phyloP scores from a whole-genome alignment of 495 filamentous ascomycete species.

The Annulohypoxylon maeteangense region DNA sequence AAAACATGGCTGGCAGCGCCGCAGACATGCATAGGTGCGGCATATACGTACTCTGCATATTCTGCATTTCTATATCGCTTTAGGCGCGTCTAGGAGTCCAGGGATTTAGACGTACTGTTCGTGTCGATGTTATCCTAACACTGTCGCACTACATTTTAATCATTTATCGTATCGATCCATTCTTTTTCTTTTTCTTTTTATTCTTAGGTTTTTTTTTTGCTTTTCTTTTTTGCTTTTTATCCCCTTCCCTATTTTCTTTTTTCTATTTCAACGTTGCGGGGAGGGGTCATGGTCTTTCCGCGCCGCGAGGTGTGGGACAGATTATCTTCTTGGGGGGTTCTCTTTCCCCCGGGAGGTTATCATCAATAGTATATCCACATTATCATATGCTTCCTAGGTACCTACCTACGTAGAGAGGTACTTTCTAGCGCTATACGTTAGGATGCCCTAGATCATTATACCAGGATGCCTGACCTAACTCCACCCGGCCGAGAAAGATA shows the following conservation, averaged over 20 bases:
- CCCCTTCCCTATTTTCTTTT: not conserved
- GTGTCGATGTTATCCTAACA: slow-evolving; percentile 26
- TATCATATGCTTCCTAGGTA: not conserved
- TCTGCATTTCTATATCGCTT: not conserved
- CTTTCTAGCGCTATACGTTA: not conserved
- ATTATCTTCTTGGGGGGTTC: slow-evolving; percentile 32
- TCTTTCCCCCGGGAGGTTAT: not conserved
- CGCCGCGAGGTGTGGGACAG: slow-evolving; percentile 17
- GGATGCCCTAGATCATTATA: not conserved
- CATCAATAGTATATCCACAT: not conserved
- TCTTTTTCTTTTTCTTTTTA: not conserved
- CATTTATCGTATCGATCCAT: slow-evolving; percentile 4
- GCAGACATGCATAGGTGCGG: slow-evolving; percentile 18
- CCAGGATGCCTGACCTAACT: slow-evolving; percentile 13
- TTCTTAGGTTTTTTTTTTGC: not conserved
- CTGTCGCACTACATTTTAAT: slow-evolving; percentile 20
- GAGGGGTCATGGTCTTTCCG: slow-evolving; percentile 20
- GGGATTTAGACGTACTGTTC: not conserved
- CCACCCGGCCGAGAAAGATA: not conserved
- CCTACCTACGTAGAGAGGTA: too few relatives aligned
- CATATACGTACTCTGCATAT: slow-evolving; percentile 15
- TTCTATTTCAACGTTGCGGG: slow-evolving; percentile 35
- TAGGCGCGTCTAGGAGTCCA: not conserved
- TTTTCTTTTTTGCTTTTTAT: not conserved
- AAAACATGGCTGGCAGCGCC: slow-evolving; percentile 26